Conservation (phyloP, 164 flowering plant species). For the Tetracentron sinense region DNA sequence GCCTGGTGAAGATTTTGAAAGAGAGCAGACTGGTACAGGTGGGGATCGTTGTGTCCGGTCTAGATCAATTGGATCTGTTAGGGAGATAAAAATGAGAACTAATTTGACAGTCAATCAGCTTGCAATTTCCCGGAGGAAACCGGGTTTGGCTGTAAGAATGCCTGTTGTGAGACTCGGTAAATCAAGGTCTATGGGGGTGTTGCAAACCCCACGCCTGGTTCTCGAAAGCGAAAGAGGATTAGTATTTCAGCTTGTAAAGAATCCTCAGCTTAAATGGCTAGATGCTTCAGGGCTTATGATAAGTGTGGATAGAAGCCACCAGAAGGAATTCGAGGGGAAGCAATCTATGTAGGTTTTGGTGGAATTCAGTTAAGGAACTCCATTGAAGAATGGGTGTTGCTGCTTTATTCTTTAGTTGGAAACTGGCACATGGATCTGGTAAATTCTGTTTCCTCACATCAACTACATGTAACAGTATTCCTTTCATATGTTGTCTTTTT, state of each 20-base stretch:
- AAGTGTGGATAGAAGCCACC: conserved; percentile 14
- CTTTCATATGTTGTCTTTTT: background rate
- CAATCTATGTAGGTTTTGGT: conserved; percentile 2
- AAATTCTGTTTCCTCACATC: background rate
- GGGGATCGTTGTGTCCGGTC: conserved; percentile 31
- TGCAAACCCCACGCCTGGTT: background rate
- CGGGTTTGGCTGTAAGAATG: conserved; percentile 32
- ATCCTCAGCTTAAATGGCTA: background rate
- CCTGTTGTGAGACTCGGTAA: conserved; percentile 40
- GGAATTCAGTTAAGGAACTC: background rate
- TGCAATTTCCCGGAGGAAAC: conserved; percentile 11
- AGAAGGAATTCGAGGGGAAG: conserved; percentile 15
- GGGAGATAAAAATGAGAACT: conserved; percentile 23
- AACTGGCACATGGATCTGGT: background rate
- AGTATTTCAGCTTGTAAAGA: background rate
- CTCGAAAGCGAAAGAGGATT: background rate
- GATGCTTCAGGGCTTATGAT: conserved; percentile 22
- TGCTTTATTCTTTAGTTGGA: background rate
- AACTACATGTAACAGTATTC: background rate
- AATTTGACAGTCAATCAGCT: background rate
- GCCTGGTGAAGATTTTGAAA: conserved; percentile 21
- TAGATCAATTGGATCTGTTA: conserved; percentile 43
- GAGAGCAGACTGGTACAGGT: background rate
- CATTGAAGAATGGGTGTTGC: conserved; percentile 5
- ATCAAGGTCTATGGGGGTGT: conserved; percentile 56